Conservation (phyloP, 2,329 filamentous ascomycete species). For the Thermoascus crustaceus region DNA sequence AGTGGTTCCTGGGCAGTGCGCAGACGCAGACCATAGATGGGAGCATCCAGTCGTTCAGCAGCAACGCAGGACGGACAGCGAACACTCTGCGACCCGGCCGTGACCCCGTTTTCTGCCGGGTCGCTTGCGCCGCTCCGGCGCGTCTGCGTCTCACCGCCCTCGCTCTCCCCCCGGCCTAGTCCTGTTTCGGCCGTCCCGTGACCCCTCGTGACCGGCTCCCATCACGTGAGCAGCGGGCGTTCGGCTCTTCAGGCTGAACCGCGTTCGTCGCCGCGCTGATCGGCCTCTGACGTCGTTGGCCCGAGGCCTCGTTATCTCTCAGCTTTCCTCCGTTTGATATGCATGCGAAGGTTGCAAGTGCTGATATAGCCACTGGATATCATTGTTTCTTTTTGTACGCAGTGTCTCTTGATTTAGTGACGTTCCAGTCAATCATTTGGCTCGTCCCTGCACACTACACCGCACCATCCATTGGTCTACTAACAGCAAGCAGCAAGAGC, state of each 20-base stretch:
- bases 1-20: constrained; percentile 1
- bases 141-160: constrained; percentile 1
- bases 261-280: background rate
- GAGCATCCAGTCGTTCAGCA: background rate
- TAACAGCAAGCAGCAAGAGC: too few relatives aligned
- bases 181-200: constrained; percentile 3
- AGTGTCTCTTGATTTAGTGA: too few relatives aligned
- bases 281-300: constrained; percentile 1
- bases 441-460: too few relatives aligned
- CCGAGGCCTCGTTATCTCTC: too few relatives aligned
- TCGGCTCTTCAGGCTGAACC: background rate
- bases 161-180: background rate
- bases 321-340: too few relatives aligned
- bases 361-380: too few relatives aligned
- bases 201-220: too few relatives aligned
- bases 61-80: background rate
- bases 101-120: constrained; percentile 2
- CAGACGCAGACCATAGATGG: constrained; percentile 1
- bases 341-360: too few relatives aligned
- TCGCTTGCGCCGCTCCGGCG: background rate
- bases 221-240: background rate
- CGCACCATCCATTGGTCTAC: too few relatives aligned
- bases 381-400: too few relatives aligned
- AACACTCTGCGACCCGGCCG: background rate
- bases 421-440: too few relatives aligned